A percentile compares a stretch with the other conserved stretches of the same genome.
These are phyloP conservation scores for Kwoniella sp. DNA, from an alignment of 768 basidiomycete genomes.

Conservation along the genomic window DNA sequence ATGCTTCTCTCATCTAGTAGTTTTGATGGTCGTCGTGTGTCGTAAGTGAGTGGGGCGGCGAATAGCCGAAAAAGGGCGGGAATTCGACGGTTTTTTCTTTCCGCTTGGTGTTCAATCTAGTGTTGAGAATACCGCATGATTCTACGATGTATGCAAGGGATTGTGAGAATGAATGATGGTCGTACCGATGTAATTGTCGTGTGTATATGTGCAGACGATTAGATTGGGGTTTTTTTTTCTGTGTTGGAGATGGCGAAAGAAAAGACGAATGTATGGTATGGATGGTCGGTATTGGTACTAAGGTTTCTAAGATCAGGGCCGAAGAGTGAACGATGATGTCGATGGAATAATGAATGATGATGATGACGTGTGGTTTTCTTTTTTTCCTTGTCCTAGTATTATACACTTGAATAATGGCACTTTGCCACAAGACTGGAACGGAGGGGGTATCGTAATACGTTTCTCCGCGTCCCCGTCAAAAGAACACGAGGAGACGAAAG, in stretches of 20 bases:
- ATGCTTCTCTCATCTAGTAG: background rate
- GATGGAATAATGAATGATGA: constrained; percentile 2
- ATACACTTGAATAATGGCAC: no score
- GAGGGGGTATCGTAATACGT: background rate
- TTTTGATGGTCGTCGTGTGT: background rate
- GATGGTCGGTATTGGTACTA: background rate
- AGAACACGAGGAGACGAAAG: no score
- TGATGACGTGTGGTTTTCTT: background rate
- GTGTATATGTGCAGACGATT: no score
- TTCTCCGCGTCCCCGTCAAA: background rate
- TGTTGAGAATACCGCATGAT: no score
- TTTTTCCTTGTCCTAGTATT: background rate
- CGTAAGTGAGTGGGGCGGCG: background rate
- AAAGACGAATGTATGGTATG: background rate
- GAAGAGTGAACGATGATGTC: background rate
- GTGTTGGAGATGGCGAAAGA: no score
- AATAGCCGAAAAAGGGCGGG: background rate
- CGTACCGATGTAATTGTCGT: no score
- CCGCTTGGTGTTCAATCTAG: no score
- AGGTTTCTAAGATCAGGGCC: background rate
- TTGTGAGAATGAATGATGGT: no score
- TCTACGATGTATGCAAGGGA: no score
- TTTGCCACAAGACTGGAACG: no score
- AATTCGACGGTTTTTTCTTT: no score
- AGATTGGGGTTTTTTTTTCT: no score